phyloP scores from a whole-genome alignment of 495 filamentous ascomycete species.

The Haplographium delicatum region DNA sequence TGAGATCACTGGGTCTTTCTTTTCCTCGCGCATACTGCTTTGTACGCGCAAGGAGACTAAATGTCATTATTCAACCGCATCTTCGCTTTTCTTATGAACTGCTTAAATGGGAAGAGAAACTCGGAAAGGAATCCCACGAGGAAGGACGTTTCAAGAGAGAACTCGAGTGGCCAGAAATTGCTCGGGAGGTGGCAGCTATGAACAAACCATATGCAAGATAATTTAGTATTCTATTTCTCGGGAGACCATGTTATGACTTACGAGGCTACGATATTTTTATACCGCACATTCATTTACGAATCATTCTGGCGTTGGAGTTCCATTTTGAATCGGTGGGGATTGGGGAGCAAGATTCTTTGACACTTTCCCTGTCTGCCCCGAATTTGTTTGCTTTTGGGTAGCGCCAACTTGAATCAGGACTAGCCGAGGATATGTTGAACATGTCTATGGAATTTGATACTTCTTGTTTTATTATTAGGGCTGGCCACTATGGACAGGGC shows the following conservation, averaged over 20 bases:
- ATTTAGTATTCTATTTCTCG: background rate
- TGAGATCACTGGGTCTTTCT: constrained; percentile 70
- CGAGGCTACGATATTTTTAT: constrained; percentile 14
- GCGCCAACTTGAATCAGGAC: too few species aligned
- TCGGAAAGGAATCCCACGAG: constrained; percentile 33
- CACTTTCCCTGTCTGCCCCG: too few species aligned
- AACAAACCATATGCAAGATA: constrained; percentile 75
- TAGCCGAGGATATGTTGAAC: too few species aligned
- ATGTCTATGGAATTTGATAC: too few species aligned
- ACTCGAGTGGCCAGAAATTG: constrained; percentile 84
- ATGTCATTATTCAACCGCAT: constrained; percentile 61
- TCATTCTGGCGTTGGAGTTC: background rate
- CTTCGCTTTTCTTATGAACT: constrained; percentile 62
- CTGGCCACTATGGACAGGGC: too few species aligned
- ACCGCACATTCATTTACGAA: constrained; percentile 12
- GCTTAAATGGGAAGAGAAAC: constrained; percentile 88
- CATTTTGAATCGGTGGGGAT: background rate
- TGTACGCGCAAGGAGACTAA: constrained; percentile 81
- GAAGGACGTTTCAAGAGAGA: constrained; percentile 57
- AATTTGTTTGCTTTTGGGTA: too few species aligned
- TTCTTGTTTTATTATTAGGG: too few species aligned
- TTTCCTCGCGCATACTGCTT: constrained; percentile 96
- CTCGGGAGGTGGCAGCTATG: constrained; percentile 88
- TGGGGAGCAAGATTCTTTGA: too few species aligned
- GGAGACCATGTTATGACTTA: constrained; percentile 15